phyloP scores from a whole-genome alignment of 257 asterid genomes.

The Jacaranda copaia region DNA sequence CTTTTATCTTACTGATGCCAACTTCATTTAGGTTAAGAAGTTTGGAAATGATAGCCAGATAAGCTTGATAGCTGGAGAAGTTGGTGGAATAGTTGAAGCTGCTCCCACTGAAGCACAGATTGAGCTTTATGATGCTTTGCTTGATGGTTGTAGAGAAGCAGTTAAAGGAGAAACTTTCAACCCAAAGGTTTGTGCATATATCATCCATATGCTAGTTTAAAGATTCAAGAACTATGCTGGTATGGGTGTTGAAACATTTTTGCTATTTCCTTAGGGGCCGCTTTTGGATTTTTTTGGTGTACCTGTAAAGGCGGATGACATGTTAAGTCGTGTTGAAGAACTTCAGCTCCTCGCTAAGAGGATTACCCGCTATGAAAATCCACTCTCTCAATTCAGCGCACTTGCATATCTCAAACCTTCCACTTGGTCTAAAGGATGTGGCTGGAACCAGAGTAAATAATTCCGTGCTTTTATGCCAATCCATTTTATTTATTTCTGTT shows the following conservation, averaged over 20 bases:
- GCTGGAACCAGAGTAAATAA: constrained; percentile 91
- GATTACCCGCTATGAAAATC: constrained; percentile 84
- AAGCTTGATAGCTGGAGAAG: constrained; percentile 83
- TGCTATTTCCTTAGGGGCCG: constrained; percentile 71
- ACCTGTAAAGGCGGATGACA: constrained; percentile 94
- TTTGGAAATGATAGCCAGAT: constrained; percentile 95
- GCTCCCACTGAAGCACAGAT: constrained; percentile 93
- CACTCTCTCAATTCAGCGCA: constrained; percentile 85
- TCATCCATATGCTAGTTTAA: constrained; percentile 23
- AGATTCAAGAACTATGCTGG: constrained; percentile 4
- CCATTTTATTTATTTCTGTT: neutral
- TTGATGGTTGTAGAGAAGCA: constrained; percentile 96
- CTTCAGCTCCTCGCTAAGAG: constrained; percentile 96
- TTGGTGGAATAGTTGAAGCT: constrained; percentile 92
- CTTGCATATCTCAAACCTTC: constrained; percentile 88
- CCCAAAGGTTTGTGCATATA: constrained; percentile 65
- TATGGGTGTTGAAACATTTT: constrained; percentile 35
- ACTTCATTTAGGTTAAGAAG: constrained; percentile 75
- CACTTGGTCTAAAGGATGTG: constrained; percentile 99
- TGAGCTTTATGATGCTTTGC: constrained; percentile 90
- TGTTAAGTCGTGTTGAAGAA: constrained; percentile 90
- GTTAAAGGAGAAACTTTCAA: constrained; percentile 71
- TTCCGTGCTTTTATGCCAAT: constrained; percentile 7
- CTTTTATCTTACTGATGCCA: neutral
- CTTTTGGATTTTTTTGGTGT: constrained; percentile 96